Conservation (phyloP, 345 rosid species). For the Trapa incisa region DNA sequence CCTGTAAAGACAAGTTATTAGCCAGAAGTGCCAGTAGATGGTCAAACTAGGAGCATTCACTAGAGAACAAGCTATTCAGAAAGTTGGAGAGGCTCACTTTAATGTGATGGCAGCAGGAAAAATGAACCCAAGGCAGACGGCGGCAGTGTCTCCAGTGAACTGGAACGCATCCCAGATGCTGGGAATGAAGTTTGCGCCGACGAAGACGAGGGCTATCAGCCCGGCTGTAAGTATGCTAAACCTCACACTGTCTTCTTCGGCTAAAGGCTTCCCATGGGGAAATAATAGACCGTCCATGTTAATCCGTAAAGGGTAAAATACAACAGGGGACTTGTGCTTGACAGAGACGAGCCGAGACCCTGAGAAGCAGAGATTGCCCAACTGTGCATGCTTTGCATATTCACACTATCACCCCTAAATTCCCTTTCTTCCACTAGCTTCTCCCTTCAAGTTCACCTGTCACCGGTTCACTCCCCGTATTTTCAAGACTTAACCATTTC, state of each 20-base stretch:
- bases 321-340: slow-evolving; percentile 24
- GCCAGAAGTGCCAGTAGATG: neutral
- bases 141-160: slow-evolving; percentile 89
- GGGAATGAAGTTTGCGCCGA: slow-evolving; percentile 84
- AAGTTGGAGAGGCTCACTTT: slow-evolving; percentile 29
- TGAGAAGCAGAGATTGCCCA: neutral
- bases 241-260: slow-evolving; percentile 37
- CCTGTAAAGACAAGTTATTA: slow-evolving; percentile 26
- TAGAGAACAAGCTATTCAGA: neutral
- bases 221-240: slow-evolving; percentile 47
- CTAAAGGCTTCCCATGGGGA: slow-evolving; percentile 51
- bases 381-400: no score
- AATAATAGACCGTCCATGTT: slow-evolving; percentile 79
- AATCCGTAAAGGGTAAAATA: slow-evolving; percentile 68
- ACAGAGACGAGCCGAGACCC: neutral
- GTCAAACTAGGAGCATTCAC: neutral
- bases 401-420: no score
- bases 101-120: slow-evolving; percentile 81
- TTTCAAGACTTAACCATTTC: no score
- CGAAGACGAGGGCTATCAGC: slow-evolving; percentile 48
- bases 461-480: no score
- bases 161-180: slow-evolving; percentile 98
- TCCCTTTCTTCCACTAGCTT: no score
- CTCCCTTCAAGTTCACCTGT: no score
- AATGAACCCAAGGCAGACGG: slow-evolving; percentile 86